Conservation (phyloP, 108 stramenopile species). For the Nitzschia palea region DNA sequence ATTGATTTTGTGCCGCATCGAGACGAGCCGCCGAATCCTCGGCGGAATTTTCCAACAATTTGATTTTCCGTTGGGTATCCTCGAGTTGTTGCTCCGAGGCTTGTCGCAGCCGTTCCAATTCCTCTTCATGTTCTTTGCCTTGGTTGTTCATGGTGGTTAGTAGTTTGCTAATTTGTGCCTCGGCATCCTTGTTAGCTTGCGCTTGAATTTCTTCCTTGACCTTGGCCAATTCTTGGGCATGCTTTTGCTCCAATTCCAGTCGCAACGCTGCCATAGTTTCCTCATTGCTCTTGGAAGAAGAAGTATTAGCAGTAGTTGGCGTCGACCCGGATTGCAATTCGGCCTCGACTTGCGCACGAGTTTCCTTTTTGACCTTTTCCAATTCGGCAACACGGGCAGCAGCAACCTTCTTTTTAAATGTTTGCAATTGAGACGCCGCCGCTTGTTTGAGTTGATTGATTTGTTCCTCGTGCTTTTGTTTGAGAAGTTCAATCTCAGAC, state of each 20-base stretch:
- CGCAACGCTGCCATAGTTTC: constrained; percentile 19
- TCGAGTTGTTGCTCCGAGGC: constrained; percentile 19
- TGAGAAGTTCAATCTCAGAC: constrained; percentile 44
- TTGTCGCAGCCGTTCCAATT: constrained; percentile 29
- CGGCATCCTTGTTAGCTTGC: constrained; percentile 23
- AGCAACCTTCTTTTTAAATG: constrained; percentile 59
- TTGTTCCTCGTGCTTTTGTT: constrained; percentile 38
- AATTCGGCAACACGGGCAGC: constrained; percentile 48
- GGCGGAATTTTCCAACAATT: background rate
- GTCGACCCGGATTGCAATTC: constrained; percentile 11
- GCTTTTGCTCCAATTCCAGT: constrained; percentile 30
- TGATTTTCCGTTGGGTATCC: constrained; percentile 10
- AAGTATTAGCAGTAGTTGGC: constrained; percentile 3
- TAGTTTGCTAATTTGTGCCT: constrained; percentile 37
- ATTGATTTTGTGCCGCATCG: constrained; percentile 10
- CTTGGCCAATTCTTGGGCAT: constrained; percentile 22
- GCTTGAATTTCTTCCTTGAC: constrained; percentile 30
- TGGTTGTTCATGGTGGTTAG: constrained; percentile 31
- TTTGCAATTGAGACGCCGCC: constrained; percentile 43
- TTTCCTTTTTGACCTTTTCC: constrained; percentile 47
- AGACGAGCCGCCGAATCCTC: constrained; percentile 5
- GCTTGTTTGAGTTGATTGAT: constrained; percentile 44
- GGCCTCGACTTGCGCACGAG: constrained; percentile 28
- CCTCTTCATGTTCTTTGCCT: constrained; percentile 26
- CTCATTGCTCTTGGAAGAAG: constrained; percentile 7